Conservation (phyloP, 768 basidiomycete genomes). For the Vararia minispora region DNA sequence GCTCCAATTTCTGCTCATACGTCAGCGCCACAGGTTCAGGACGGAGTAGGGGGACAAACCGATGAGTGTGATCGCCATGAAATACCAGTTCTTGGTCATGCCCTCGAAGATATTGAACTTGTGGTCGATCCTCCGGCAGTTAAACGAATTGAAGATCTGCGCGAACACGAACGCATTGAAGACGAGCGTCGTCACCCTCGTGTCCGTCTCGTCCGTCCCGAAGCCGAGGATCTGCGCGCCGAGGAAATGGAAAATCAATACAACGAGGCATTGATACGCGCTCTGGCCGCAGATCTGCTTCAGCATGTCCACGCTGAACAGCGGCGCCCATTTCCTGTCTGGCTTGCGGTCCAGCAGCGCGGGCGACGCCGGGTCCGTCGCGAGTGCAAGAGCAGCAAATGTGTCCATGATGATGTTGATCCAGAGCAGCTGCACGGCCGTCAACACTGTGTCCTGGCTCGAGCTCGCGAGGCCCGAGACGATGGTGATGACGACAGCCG, state of each 20-base stretch:
- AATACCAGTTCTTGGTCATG: slow-evolving; percentile 69
- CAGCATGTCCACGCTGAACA: slow-evolving; percentile 92
- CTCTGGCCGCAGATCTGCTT: slow-evolving; percentile 93
- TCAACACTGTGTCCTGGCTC: slow-evolving; percentile 73
- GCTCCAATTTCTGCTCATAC: slow-evolving; percentile 60
- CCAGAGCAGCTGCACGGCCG: slow-evolving; percentile 96
- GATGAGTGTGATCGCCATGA: slow-evolving; percentile 72
- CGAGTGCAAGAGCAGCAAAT: slow-evolving; percentile 94
- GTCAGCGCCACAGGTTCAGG: slow-evolving; percentile 2
- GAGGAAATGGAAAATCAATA: slow-evolving; percentile 82
- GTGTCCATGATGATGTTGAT: slow-evolving; percentile 99
- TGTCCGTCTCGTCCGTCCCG: slow-evolving; percentile 20
- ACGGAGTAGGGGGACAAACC: slow-evolving; percentile 37
- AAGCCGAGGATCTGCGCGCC: slow-evolving; percentile 64
- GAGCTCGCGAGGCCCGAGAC: slow-evolving; percentile 76
- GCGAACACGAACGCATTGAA: slow-evolving; percentile 99
- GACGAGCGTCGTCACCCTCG: slow-evolving; percentile 70
- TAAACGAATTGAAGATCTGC: slow-evolving; percentile 94
- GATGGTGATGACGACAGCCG: slow-evolving; percentile 90
- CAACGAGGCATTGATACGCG: slow-evolving; percentile 71
- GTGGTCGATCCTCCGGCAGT: slow-evolving; percentile 78
- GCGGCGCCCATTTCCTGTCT: slow-evolving; percentile 76
- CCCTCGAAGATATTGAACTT: slow-evolving; percentile 86
- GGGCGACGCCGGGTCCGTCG: slow-evolving; percentile 88
- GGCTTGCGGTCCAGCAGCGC: slow-evolving; percentile 80